phyloP scores from a whole-genome alignment of 805 yeast genomes.

The Candida jianshihensis region DNA sequence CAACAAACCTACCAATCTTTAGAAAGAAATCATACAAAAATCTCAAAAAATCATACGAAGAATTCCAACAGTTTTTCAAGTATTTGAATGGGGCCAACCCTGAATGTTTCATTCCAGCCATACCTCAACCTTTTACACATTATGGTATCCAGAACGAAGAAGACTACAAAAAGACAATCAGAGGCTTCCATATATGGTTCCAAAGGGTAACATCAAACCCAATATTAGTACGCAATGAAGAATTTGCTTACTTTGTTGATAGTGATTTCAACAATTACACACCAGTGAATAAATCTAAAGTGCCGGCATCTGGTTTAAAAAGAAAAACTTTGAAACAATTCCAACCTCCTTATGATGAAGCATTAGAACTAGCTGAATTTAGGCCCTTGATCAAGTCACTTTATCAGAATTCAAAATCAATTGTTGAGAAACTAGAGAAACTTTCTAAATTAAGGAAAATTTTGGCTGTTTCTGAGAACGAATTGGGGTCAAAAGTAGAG shows the following conservation, averaged over 20 bases:
- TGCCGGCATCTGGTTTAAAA: constrained; percentile 78
- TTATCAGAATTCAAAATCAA: constrained; percentile 49
- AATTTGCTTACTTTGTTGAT: constrained; percentile 76
- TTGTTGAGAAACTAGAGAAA: constrained; percentile 50
- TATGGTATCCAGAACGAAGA: constrained; percentile 85
- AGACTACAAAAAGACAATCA: constrained; percentile 50
- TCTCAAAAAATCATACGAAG: constrained; percentile 74
- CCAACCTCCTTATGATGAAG: constrained; percentile 87
- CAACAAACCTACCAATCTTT: constrained; percentile 66
- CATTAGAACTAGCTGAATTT: constrained; percentile 71
- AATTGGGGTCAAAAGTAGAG: constrained; percentile 36
- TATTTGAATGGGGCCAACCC: constrained; percentile 76
- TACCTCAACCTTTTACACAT: constrained; percentile 69
- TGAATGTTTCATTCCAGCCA: constrained; percentile 88
- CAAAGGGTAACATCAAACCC: constrained; percentile 68
- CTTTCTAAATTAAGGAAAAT: constrained; percentile 36
- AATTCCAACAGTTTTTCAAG: constrained; percentile 66
- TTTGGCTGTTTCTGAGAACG: constrained; percentile 52
- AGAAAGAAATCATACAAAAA: constrained; percentile 65
- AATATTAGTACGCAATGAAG: constrained; percentile 79
- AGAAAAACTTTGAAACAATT: constrained; percentile 89
- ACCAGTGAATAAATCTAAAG: constrained; percentile 45
- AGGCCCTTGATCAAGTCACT: constrained; percentile 80
- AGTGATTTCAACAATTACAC: constrained; percentile 54
- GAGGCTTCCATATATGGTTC: constrained; percentile 80